Base-by-base conservation (phyloP, 805 yeast genomes). In the baker's yeast (Saccharomyces cerevisiae) region DNA sequence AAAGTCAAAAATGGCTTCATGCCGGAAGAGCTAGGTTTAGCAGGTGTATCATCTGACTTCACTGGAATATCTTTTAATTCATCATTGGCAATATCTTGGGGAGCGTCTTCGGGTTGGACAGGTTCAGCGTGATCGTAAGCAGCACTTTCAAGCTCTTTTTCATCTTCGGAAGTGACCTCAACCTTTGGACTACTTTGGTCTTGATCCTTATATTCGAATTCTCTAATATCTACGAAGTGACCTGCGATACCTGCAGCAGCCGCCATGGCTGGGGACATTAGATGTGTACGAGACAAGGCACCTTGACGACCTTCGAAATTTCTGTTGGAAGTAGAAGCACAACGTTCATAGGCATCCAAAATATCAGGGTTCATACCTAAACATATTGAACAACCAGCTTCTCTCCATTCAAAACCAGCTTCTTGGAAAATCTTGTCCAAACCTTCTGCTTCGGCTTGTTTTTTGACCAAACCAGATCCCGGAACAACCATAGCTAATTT, bases 371-470 rank as follows among this genome's bases (percentile, higher is more conserved):
- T 94, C 99, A 94, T 94, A 73, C 99, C 99, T 52, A 94, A 80
- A 77, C 99, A 94, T 99, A 94, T 94, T 46, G 98, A 92, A 76
- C 99, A 94, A 57, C 99, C 99, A 61, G 99, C 98, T 76, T 94
- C 99, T 78, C 99, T 86, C 99, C 99, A 94, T 64, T 88, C 92
- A 69, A 94, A 94, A 22, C 96, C 98, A 51, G 99, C 97, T 50
- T 83, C 89, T 66, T 77, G 82, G 67, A 94, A 94, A 55, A 94
- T 81, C 75, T 88, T 87, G 72, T 94, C 94, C 55, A 94, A 79
- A 52, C 99, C 99, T 76, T 94, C 99, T 58, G 75, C 78, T 75
- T 94, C 99, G 53, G 99, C 99, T 74, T 89, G 95, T 57, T 77
- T 76, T 75, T 92, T 94, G 61, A 94, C 94, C 58, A 94, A 78